Conservation (phyloP, 306 rosid genomes). For the Rosa chinensis region DNA sequence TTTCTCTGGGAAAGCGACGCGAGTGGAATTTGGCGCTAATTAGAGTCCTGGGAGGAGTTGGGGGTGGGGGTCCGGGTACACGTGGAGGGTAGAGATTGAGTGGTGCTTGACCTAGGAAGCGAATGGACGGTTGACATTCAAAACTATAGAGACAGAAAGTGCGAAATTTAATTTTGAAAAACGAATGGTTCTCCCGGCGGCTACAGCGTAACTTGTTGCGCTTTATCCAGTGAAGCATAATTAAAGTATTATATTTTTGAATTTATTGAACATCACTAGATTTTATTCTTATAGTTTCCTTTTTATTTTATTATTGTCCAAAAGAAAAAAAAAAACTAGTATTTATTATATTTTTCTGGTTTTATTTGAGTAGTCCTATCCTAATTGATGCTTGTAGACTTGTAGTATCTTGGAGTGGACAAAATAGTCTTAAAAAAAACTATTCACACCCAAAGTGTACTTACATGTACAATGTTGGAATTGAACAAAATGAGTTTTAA, state of each 20-base stretch:
- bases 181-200: conserved; percentile 9
- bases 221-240: neutral
- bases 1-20: conserved; percentile 22
- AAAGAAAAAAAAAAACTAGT: no score
- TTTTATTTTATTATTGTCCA: neutral
- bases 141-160: conserved; percentile 7
- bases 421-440: no score
- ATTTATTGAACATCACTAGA: neutral
- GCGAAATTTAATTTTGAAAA: conserved; percentile 5
- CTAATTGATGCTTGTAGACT: no score
- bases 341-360: no score
- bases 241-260: neutral
- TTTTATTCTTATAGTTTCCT: neutral
- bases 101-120: conserved; percentile 1
- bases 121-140: conserved; percentile 28
- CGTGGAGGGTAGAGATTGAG: conserved; percentile 33
- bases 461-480: no score
- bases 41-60: neutral
- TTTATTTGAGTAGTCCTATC: no score
- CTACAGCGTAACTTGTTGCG: neutral
- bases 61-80: conserved; percentile 1
- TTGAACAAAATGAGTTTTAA: no score
- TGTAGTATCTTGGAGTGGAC: no score
- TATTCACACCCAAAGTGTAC: no score
- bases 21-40: conserved; percentile 71